Percentiles rank a stretch among this genome's conserved stretches.
phyloP scores from a whole-genome alignment of 2,329 filamentous ascomycete species.

The Cladosporium velox region DNA sequence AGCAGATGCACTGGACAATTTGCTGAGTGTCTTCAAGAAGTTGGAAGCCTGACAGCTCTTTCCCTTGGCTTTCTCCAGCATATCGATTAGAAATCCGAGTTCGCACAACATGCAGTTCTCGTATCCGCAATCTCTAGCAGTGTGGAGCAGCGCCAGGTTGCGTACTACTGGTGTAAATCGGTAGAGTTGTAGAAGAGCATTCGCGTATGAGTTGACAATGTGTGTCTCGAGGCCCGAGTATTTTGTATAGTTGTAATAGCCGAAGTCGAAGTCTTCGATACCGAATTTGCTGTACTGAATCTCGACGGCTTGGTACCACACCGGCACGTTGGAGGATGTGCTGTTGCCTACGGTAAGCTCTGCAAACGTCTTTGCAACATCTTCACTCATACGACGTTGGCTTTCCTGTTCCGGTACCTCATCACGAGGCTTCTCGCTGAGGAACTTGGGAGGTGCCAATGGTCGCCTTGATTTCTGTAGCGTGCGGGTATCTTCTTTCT shows the following conservation, averaged over 20 bases:
- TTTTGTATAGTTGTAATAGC: slow-evolving; percentile 90
- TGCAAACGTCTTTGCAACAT: slow-evolving; percentile 66
- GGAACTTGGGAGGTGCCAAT: slow-evolving; percentile 80
- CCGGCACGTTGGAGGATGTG: slow-evolving; percentile 76
- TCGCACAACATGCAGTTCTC: slow-evolving; percentile 90
- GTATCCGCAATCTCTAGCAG: slow-evolving; percentile 78
- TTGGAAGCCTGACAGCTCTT: slow-evolving; percentile 97
- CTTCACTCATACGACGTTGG: slow-evolving; percentile 51
- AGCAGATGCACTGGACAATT: slow-evolving; percentile 73
- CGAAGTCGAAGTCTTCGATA: slow-evolving; percentile 99
- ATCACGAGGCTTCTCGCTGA: slow-evolving; percentile 84
- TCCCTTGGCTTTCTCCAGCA: slow-evolving; percentile 93
- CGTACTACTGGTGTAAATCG: slow-evolving; percentile 86
- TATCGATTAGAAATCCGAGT: slow-evolving; percentile 92
- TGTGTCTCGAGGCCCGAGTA: slow-evolving; percentile 95
- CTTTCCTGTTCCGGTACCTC: slow-evolving; percentile 48
- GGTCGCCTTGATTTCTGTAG: slow-evolving; percentile 62
- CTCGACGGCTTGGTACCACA: slow-evolving; percentile 90
- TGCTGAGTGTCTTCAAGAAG: slow-evolving; percentile 84
- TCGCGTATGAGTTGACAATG: slow-evolving; percentile 95
- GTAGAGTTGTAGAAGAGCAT: slow-evolving; percentile 85
- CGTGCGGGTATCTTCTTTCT: slow-evolving; percentile 59
- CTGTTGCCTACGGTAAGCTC: slow-evolving; percentile 69
- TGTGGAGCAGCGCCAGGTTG: slow-evolving; percentile 85
- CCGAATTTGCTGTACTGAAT: slow-evolving; percentile 99